phyloP scores from a whole-genome alignment of 2,329 filamentous ascomycete species.

The Trichoderma sp. region DNA sequence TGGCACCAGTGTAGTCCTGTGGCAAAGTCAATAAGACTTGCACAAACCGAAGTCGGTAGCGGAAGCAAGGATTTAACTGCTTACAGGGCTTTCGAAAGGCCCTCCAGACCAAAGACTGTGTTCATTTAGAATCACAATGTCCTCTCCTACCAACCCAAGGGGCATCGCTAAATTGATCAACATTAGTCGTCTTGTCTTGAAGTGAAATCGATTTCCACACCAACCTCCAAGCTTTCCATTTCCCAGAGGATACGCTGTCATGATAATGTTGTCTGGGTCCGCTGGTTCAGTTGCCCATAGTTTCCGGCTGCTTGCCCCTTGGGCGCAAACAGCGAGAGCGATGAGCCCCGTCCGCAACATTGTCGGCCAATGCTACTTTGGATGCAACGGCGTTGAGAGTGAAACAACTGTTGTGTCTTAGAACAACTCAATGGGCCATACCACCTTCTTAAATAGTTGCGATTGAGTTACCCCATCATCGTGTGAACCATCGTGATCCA shows the following conservation, averaged over 20 bases:
- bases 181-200: background rate
- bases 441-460: background rate
- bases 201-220: background rate
- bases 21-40: background rate
- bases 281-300: conserved; percentile 11
- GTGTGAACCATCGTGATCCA: background rate
- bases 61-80: background rate
- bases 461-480: background rate
- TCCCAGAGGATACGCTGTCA: conserved; percentile 22
- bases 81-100: conserved; percentile 21
- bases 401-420: background rate
- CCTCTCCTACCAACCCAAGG: conserved; percentile 19
- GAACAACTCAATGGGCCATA: background rate
- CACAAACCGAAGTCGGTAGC: background rate
- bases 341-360: conserved; percentile 3
- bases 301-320: background rate
- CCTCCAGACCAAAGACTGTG: conserved; percentile 25
- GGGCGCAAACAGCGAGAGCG: background rate
- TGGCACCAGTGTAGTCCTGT: conserved; percentile 24
- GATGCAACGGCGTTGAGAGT: background rate
- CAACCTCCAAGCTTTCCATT: conserved; percentile 24
- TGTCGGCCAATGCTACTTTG: background rate
- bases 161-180: conserved; percentile 19
- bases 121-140: conserved; percentile 20
- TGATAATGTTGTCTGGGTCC: conserved; percentile 21